phyloP scores from a whole-genome alignment of 306 rosid genomes.

The cucumber (Cucumis sativus) region Cucumber_9930_V3 NC_026656.2:17659501-17660000 shows the following conservation, averaged over 20 bases:
- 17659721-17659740: not conserved
- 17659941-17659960: conserved; percentile 47
- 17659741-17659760: not conserved
- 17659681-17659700: too few species aligned
- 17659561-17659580: conserved; percentile 3
- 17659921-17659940: conserved; percentile 26
- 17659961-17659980: not conserved
- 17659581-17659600: not conserved
- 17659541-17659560: conserved; percentile 3
- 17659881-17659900: conserved; percentile 32
- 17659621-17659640: not conserved
- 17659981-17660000: conserved; percentile 2
- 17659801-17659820: conserved; percentile 30
- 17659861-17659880: conserved; percentile 68
- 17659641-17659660: not conserved
- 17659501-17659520: conserved; percentile 4
- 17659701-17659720: not conserved
- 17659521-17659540: not conserved
- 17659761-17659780: conserved; percentile 34
- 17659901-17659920: conserved; percentile 24
- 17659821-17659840: conserved; percentile 42
- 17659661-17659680: not conserved
- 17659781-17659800: conserved; percentile 53
- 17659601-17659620: not conserved
- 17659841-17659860: conserved; percentile 42